Conservation (phyloP, 2,329 filamentous ascomycete species). For the Pseudocercospora eumusae region DNA sequence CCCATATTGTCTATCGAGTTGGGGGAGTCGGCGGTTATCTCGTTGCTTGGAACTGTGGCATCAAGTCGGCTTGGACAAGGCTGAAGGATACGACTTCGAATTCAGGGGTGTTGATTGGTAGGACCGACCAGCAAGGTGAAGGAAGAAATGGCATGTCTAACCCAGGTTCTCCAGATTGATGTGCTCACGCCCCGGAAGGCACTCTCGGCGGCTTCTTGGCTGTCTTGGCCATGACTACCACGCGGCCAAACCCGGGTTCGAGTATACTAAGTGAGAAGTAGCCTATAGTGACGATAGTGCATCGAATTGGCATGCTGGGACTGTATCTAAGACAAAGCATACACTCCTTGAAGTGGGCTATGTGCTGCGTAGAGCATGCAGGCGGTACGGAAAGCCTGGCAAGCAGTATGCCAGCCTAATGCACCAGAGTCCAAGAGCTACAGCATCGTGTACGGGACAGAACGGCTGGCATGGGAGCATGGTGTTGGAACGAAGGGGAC, state of each 20-base stretch:
- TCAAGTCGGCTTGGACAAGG: no score
- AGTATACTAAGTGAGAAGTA: no score
- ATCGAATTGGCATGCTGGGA: not conserved
- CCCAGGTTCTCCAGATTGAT: conserved; percentile 7
- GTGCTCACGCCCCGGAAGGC: conserved; percentile 7
- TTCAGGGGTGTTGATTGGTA: not conserved
- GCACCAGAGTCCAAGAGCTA: not conserved
- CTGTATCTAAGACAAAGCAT: not conserved
- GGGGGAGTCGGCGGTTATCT: not conserved
- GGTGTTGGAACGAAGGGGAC: not conserved
- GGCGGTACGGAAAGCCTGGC: no score
- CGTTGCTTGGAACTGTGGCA: not conserved
- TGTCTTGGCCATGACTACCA: conserved; percentile 1
- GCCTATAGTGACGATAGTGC: not conserved
- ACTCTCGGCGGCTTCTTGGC: conserved; percentile 9
- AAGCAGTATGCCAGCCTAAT: not conserved
- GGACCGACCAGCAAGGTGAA: not conserved
- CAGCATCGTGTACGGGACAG: not conserved
- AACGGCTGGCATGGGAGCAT: no score
- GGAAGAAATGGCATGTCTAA: not conserved
- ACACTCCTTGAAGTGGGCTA: no score
- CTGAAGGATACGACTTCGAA: no score
- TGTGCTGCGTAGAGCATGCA: no score
- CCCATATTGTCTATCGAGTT: conserved; percentile 29
- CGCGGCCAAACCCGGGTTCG: no score